Evolutionary conservation across 2,329 filamentous ascomycete species (phyloP), one percentile per base, ranked within the genome.

Genomic region (Lasiodiplodia hormozganensis): DNA sequence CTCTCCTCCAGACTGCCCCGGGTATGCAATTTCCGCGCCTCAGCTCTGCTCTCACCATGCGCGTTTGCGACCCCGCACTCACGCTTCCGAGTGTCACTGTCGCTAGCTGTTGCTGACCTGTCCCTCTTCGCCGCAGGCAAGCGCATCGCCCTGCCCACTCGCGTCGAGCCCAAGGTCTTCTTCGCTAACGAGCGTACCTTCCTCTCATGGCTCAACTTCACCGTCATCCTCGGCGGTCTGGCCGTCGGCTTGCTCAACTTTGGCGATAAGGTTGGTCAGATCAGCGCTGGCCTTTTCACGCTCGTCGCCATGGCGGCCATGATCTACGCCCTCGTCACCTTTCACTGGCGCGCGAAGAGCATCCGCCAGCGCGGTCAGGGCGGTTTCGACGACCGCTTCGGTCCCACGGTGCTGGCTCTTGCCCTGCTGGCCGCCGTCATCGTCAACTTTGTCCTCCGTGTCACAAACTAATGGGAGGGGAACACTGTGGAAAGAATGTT

Each of bases 161-260:
- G 96, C 74, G 95, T 99, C 82, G 96, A 99, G 83, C 96, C 96
- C 76, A 99, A 99, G 84, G 96, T 99, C 85, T 99, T 98, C 89
- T 99, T 99, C 86, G 96, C 96, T 83, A 99, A 99, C 86, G 96
- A 99, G 85, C 93, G 96, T 72, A 99, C 96, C 71, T 99, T 99
- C 81, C 90, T 99, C 77, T 97, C 94, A 82, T 99, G 96, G 96
- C 92, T 99, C 78, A 99, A 99, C 88, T 98, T 98, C 86, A 97
- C 94, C 80, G 94, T 99, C 78, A 95, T 99, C 82, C 92, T 99
- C 70, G 96, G 96, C 77, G 96, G 96, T 72, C 90, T 99, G 62
- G 95, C 96, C 73, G 93, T 99, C 74, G 96, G 96, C 74, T 94
- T 99, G 79, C 90, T 99, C 76, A 99, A 99, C 86, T 99, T 99